These are phyloP conservation scores for Dryas drummondii DNA, from an alignment of 306 rosid genomes.

Conservation along the genomic window DNA sequence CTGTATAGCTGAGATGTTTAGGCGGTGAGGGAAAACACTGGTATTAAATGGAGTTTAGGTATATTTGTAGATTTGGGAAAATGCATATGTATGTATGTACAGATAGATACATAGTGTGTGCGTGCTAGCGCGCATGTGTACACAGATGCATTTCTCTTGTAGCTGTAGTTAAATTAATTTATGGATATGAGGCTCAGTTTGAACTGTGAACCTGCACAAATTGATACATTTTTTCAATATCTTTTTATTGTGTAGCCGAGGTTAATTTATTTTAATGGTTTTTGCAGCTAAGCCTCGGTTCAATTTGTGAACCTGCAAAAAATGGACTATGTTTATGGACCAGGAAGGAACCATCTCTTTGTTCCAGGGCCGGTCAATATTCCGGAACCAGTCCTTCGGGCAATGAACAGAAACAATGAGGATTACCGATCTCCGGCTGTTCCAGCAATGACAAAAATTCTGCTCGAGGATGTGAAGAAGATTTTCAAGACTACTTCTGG, in stretches of 20 bases:
- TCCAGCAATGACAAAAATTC: constrained; percentile 81
- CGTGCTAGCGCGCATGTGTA: not conserved
- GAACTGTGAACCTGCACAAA: not conserved
- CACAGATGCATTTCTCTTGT: not conserved
- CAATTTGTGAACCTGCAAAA: constrained; percentile 35
- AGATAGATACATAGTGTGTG: not conserved
- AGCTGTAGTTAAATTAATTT: not conserved
- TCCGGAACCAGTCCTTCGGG: constrained; percentile 83
- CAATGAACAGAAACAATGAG: constrained; percentile 96
- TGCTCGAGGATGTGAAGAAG: constrained; percentile 88
- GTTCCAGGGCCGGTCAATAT: constrained; percentile 99
- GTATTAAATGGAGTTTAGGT: not conserved
- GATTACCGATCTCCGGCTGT: constrained; percentile 97
- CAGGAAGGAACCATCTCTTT: constrained; percentile 96
- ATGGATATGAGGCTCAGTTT: not conserved
- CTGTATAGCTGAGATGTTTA: not conserved
- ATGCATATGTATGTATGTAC: not conserved
- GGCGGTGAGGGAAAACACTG: not conserved
- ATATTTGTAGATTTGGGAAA: not conserved
- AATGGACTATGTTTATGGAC: constrained; percentile 84
- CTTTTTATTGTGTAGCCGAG: not conserved
- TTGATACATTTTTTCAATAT: not conserved
- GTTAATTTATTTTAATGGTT: constrained; percentile 1
- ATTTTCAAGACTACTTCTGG: constrained; percentile 95
- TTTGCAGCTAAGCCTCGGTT: constrained; percentile 35